Evolutionary conservation across 805 yeast species (phyloP).

Genomic region (Zygosaccharomyces siamensis): DNA sequence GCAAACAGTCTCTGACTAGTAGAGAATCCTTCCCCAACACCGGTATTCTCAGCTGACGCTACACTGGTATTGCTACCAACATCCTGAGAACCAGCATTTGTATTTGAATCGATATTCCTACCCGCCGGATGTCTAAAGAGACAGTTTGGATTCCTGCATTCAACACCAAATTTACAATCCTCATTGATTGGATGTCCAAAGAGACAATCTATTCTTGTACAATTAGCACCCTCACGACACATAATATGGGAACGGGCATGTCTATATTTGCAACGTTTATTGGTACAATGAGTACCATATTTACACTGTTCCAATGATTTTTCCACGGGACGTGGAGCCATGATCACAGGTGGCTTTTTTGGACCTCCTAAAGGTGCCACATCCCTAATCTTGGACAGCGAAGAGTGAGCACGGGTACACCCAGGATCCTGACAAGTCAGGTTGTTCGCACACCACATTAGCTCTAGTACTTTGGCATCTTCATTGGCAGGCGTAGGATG

Average conservation of each 20-base stretch:
- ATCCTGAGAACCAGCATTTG: conserved; percentile 20
- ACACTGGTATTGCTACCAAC: conserved; percentile 22
- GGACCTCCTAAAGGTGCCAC: conserved; percentile 32
- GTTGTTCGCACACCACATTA: conserved; percentile 75
- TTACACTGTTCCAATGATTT: conserved; percentile 76
- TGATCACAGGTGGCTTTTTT: conserved; percentile 16
- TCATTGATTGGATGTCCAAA: conserved; percentile 79
- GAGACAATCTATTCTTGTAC: conserved; percentile 75
- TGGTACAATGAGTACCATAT: conserved; percentile 71
- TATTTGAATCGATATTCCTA: conserved; percentile 42
- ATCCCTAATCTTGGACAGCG: conserved; percentile 50
- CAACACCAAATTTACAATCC: conserved; percentile 72
- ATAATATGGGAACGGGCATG: conserved; percentile 71
- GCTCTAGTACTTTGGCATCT: conserved; percentile 59
- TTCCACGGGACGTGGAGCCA: conserved; percentile 34
- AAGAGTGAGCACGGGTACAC: conserved; percentile 80
- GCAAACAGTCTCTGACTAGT: conserved; percentile 70
- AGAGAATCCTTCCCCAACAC: conserved; percentile 20
- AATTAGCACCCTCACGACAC: conserved; percentile 78
- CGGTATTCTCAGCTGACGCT: conserved; percentile 18
- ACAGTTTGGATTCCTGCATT: conserved; percentile 70
- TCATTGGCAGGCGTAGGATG: conserved; percentile 87
- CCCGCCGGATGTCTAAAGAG: conserved; percentile 77
- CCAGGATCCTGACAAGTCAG: conserved; percentile 53
- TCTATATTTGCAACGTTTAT: conserved; percentile 72